Conservation (phyloP, 768 basidiomycete species). For the Postia placenta region DNA sequence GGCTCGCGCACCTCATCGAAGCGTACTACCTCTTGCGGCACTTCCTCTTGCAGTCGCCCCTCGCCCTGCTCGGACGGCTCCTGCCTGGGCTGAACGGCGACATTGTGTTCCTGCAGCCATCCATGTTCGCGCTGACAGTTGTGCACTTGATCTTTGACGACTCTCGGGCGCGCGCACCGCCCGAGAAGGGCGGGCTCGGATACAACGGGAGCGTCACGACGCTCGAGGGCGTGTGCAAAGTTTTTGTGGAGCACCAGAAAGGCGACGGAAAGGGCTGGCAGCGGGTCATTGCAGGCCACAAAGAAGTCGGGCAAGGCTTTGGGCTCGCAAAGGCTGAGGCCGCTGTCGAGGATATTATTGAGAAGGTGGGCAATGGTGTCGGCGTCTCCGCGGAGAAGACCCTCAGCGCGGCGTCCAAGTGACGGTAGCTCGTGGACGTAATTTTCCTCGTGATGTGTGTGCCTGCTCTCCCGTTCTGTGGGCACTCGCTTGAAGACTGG, state of each 20-base stretch:
- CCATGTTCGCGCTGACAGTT: conserved; percentile 28
- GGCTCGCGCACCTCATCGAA: conserved; percentile 57
- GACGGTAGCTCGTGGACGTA: background rate
- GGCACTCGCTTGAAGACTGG: too few species aligned
- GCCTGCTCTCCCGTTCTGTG: background rate
- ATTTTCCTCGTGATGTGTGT: too few species aligned
- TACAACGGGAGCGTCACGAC: conserved; percentile 25
- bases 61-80: conserved; percentile 25
- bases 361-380: conserved; percentile 13
- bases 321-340: conserved; percentile 20
- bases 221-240: conserved; percentile 29
- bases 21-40: conserved; percentile 43
- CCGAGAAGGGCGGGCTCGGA: conserved; percentile 32
- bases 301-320: conserved; percentile 16
- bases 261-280: conserved; percentile 19
- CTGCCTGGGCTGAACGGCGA: conserved; percentile 25
- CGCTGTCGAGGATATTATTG: conserved; percentile 20
- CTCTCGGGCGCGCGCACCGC: conserved; percentile 29
- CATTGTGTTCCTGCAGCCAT: conserved; percentile 33
- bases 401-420: background rate
- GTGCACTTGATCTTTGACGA: conserved; percentile 35
- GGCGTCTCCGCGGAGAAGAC: background rate
- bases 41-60: conserved; percentile 29
- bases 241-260: conserved; percentile 25
- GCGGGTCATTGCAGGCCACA: conserved; percentile 18